phyloP scores from a whole-genome alignment of 345 rosid genomes.

The Chamaenerion angustifolium region DNA sequence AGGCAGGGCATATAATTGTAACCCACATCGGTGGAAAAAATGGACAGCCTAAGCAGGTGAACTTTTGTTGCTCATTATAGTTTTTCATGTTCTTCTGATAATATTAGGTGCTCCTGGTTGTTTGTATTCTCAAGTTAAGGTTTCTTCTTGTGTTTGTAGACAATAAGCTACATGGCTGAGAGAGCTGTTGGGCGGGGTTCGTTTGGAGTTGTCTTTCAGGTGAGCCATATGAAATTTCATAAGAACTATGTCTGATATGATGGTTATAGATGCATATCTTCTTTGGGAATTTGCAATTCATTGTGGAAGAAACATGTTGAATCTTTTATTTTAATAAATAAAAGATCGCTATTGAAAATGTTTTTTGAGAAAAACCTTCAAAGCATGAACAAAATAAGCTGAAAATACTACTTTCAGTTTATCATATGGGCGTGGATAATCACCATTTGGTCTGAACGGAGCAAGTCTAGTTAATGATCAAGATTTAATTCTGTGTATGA shows the following conservation, averaged over 20 bases:
- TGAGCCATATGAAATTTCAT: constrained; percentile 7
- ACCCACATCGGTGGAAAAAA: constrained; percentile 38
- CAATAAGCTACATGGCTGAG: constrained; percentile 98
- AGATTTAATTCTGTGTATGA: too few relatives aligned
- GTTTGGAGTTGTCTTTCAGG: constrained; percentile 95
- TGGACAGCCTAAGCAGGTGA: constrained; percentile 39
- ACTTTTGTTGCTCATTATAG: neutral
- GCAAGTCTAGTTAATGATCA: too few relatives aligned
- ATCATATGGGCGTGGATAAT: too few relatives aligned
- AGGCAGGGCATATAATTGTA: constrained; percentile 41
- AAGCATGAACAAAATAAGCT: too few relatives aligned
- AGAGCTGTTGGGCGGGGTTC: constrained; percentile 94
- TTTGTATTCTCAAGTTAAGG: neutral
- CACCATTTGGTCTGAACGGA: too few relatives aligned
- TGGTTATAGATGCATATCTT: neutral
- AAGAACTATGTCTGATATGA: neutral
- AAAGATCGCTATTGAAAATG: neutral
- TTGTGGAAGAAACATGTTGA: neutral
- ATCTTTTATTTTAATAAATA: neutral
- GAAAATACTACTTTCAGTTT: too few relatives aligned
- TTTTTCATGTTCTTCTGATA: constrained; percentile 13
- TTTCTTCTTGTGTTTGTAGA: constrained; percentile 26
- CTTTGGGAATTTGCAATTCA: neutral
- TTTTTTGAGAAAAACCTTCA: too few relatives aligned
- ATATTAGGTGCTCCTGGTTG: neutral